Evolutionary conservation across 768 basidiomycete species (phyloP), one percentile per base, ranked within the genome.

Genomic region (Paxillus rubicundulus): DNA sequence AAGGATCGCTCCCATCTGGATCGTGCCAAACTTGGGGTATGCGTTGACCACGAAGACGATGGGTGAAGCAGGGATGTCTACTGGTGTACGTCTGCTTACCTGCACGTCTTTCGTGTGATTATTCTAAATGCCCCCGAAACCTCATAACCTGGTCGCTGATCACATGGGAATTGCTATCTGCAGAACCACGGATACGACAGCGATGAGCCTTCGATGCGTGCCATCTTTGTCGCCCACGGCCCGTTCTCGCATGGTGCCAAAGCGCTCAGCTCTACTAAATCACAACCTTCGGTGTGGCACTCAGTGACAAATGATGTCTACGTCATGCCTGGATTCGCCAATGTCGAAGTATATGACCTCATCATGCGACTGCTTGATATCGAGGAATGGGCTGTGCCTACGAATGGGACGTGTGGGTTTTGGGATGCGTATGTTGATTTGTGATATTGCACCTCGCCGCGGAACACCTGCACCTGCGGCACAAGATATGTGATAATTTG

Each of bases 101-200:
- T 46, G 47, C 6, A n/a, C 49, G 9, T 30, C 30, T 30, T 30
- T 30, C 30, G 7, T 30, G 30, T 5, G 30, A 9, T 30, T 30
- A 9, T 30, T 30, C 7, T 2, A 30, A 10, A 8, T 9, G 3
- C 30, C 7, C 4, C 30, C 30, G 30, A 30, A 30, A 30, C 30
- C 9, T 10, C 7, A 30, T 30, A 10, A 30, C 16, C 5, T 24
- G 13, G 39, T 33, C 12, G 5, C 34, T 55, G 41, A 61, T 34
- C 12, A n/a, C n/a, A 5, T 30, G 51, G 17, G 24, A 13, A 17
- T 45, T 10, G 16, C 47, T 57, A 30, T 13, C 2, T 13, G 33
- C 59, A 91, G 88, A 92, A 85, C 54, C 94, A 97, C 60, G 94
- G 94, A 6, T 97, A 94, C 63, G 92, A 95, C 66, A 94, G 93